These are phyloP conservation scores for Dendrobium nobile DNA, from an alignment of 106 monocot genomes.

Conservation along the genomic window DNA sequence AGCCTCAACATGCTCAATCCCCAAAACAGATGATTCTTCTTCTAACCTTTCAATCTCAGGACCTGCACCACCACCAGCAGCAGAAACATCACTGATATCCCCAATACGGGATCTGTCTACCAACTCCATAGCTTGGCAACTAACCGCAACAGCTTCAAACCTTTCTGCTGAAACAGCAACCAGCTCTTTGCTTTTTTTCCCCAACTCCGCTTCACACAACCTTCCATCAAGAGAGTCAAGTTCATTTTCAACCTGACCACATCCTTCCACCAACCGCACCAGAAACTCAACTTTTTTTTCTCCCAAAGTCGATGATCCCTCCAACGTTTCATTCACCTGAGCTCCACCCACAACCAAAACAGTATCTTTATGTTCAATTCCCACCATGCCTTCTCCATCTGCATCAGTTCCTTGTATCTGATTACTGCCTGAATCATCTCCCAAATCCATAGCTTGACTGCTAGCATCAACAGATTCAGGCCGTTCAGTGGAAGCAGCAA, in stretches of 20 bases:
- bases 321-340: not conserved
- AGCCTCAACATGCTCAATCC: not conserved
- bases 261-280: not conserved
- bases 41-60: not conserved
- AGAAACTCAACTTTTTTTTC: not conserved
- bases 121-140: not conserved
- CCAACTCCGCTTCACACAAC: not conserved
- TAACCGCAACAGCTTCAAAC: not conserved
- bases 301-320: not conserved
- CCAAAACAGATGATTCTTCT: conserved; percentile 1
- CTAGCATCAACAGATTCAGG: not conserved
- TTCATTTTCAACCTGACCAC: not conserved
- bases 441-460: not conserved
- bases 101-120: not conserved
- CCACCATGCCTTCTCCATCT: not conserved
- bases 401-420: not conserved
- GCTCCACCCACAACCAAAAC: not conserved
- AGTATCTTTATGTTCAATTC: not conserved
- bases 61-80: not conserved
- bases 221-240: not conserved
- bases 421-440: not conserved
- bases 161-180: not conserved
- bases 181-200: not conserved
- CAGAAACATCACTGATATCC: not conserved
- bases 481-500: not conserved